Evolutionary conservation across 331 rosid species (phyloP), one percentile per base, ranked within the genome.

Genomic region (Quercus tomentella): DNA sequence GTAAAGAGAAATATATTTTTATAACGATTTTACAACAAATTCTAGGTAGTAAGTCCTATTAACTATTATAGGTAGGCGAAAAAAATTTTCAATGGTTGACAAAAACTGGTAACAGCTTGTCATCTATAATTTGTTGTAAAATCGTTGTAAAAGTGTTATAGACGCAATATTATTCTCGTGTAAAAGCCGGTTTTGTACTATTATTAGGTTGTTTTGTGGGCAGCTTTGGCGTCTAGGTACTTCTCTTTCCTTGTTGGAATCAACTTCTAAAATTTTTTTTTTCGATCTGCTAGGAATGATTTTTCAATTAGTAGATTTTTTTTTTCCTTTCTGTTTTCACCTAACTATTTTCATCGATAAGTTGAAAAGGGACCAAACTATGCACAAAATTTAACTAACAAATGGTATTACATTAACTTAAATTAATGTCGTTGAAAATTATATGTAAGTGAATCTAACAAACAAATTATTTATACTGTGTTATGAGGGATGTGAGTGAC

Each of bases 11-110:
- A 7, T 41, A 2, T 0, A 41, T 41, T 7, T 41, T 2, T 41
- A 8, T 41, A 7, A 41, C 11, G 3, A 41, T 41, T 41, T 41
- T 41, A 8, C 45, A 41, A 41, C 3, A 41, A 41, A 41, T 41
- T 41, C 0, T 41, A 41, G 0, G 3, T 41, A 3, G 3, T 41
- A 41, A 41, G 1, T 8, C 1, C 0, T 41, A 41, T 41, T 41
- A 8, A 41, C 12, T 41, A 7, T 8, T 8, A 41, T 0, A 8
- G 3, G 45, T 41, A 41, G 11, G 11, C 3, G 3, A 41, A 41
- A 41, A 37, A 7, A 2, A 0, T 0, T 41, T 41, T 41, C 45
- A 41, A 41, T 41, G 12, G 45, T 41, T 41, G 45, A 41, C 45
- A 41, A 41, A 41, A 41, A 8, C 11, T 41, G 8, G 45, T 41